These are phyloP conservation scores for Tetracladium setigerum DNA, from an alignment of 495 filamentous ascomycete genomes.

Conservation along the genomic window DNA sequence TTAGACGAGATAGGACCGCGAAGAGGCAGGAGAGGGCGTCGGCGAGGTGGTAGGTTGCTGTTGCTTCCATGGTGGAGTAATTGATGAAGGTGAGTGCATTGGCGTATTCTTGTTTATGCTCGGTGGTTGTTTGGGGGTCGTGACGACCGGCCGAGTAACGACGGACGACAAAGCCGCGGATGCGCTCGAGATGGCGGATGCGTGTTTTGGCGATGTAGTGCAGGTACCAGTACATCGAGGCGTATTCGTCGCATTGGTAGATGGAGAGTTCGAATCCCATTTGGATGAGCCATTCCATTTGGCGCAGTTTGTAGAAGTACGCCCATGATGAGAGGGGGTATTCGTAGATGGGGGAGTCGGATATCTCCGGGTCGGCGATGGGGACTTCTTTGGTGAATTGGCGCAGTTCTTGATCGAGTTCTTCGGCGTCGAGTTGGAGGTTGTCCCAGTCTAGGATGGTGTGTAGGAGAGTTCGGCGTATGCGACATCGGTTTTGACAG, in stretches of 20 bases:
- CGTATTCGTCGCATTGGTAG: slow-evolving; percentile 79
- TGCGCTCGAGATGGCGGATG: slow-evolving; percentile 60
- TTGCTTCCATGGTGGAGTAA: slow-evolving; percentile 55
- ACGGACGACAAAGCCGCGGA: slow-evolving; percentile 50
- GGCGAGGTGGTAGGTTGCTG: slow-evolving; percentile 62
- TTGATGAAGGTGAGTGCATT: slow-evolving; percentile 52
- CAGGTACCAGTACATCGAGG: slow-evolving; percentile 85
- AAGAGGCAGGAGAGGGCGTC: slow-evolving; percentile 61
- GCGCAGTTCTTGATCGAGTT: slow-evolving; percentile 67
- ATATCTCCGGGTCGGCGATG: slow-evolving; percentile 22
- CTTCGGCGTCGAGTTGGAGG: slow-evolving; percentile 75
- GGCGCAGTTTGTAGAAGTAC: slow-evolving; percentile 77
- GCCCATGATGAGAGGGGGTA: slow-evolving; percentile 83
- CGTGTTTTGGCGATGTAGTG: slow-evolving; percentile 47
- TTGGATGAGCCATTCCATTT: slow-evolving; percentile 84
- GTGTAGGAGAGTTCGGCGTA: slow-evolving; percentile 78
- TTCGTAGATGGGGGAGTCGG: slow-evolving; percentile 41
- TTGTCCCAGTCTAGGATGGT: slow-evolving; percentile 76
- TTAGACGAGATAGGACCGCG: slow-evolving; percentile 52
- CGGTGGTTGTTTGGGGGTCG: slow-evolving; percentile 14
- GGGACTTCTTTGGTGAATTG: slow-evolving; percentile 55
- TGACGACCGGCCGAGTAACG: slow-evolving; percentile 23
- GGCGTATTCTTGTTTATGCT: slow-evolving; percentile 37
- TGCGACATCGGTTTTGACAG: slow-evolving; percentile 83
- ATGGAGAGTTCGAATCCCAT: slow-evolving; percentile 93